phyloP scores from a whole-genome alignment of 2,329 filamentous ascomycete species.

The Fusarium sp. region DNA sequence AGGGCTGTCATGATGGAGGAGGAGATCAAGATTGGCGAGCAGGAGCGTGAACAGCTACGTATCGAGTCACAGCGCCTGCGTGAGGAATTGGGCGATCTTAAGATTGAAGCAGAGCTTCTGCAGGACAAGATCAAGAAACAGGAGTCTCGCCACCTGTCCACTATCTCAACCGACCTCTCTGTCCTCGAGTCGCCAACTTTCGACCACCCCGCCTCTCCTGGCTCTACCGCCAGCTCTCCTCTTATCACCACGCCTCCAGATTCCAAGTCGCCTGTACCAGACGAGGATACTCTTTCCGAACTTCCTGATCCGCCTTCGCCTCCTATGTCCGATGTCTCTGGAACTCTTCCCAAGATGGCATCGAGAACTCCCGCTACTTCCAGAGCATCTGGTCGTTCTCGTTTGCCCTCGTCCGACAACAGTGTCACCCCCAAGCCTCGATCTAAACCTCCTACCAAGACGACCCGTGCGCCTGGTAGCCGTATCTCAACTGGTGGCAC shows the following conservation, averaged over 20 bases:
- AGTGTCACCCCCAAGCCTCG: constrained; percentile 69
- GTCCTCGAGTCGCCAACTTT: constrained; percentile 77
- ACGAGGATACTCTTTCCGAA: constrained; percentile 66
- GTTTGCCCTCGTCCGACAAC: constrained; percentile 66
- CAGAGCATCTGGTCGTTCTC: constrained; percentile 52
- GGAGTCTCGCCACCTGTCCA: constrained; percentile 67
- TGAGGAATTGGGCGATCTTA: constrained; percentile 91
- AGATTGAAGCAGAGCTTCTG: constrained; percentile 93
- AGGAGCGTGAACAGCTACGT: constrained; percentile 87
- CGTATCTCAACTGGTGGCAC: constrained; percentile 60
- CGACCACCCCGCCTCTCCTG: constrained; percentile 77
- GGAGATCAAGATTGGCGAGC: constrained; percentile 89
- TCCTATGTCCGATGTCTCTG: constrained; percentile 88
- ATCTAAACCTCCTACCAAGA: constrained; percentile 56
- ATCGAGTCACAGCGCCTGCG: constrained; percentile 92
- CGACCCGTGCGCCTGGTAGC: constrained; percentile 51
- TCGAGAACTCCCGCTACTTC: constrained; percentile 50
- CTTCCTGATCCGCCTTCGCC: constrained; percentile 90
- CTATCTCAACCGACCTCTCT: constrained; percentile 72
- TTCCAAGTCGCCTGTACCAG: constrained; percentile 70
- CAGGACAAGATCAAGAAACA: constrained; percentile 91
- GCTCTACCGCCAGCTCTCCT: constrained; percentile 90
- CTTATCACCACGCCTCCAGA: constrained; percentile 87
- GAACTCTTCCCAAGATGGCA: constrained; percentile 64
- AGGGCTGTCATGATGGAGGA: constrained; percentile 93